Percentiles rank a stretch among this genome's conserved stretches.
These are phyloP conservation scores for Diaporthe citrichinensis DNA, from an alignment of 2,329 filamentous ascomycete genomes.

Conservation along the genomic window DNA sequence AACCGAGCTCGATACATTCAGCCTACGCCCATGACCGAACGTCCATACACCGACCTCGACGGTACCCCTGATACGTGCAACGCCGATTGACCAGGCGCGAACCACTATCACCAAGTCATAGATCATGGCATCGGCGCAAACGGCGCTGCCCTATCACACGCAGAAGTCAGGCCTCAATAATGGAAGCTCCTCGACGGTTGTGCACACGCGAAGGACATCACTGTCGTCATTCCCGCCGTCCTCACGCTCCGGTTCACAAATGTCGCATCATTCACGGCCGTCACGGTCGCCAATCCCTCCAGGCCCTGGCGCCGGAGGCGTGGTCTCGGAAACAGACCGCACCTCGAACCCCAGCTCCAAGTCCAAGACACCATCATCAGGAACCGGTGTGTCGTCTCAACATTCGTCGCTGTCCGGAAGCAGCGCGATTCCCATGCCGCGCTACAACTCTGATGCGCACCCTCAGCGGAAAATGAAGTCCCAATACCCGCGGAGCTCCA, in stretches of 20 bases:
- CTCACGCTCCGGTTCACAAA: constrained; percentile 70
- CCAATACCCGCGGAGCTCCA: constrained; percentile 80
- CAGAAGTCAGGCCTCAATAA: constrained; percentile 55
- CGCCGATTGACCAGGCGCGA: constrained; percentile 3
- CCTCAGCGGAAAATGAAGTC: constrained; percentile 74
- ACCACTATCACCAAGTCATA: background rate
- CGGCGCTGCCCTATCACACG: constrained; percentile 59
- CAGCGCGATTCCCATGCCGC: constrained; percentile 48
- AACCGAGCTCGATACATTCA: background rate
- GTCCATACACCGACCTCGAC: constrained; percentile 7
- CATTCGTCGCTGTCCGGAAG: constrained; percentile 70
- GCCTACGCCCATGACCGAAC: constrained; percentile 15
- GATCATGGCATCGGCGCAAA: constrained; percentile 57
- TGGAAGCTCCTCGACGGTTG: constrained; percentile 43
- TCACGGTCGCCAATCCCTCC: constrained; percentile 69
- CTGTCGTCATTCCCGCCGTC: constrained; percentile 74
- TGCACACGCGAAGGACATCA: constrained; percentile 66
- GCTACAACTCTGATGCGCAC: constrained; percentile 64
- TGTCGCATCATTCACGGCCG: constrained; percentile 68
- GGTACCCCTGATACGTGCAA: background rate
- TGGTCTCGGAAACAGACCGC: constrained; percentile 65
- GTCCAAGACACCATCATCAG: constrained; percentile 71
- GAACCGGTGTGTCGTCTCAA: constrained; percentile 69
- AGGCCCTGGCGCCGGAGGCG: constrained; percentile 36
- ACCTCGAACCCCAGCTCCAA: constrained; percentile 72